phyloP scores from a whole-genome alignment of 495 filamentous ascomycete species.

The Parachaetomium inaequale region DNA sequence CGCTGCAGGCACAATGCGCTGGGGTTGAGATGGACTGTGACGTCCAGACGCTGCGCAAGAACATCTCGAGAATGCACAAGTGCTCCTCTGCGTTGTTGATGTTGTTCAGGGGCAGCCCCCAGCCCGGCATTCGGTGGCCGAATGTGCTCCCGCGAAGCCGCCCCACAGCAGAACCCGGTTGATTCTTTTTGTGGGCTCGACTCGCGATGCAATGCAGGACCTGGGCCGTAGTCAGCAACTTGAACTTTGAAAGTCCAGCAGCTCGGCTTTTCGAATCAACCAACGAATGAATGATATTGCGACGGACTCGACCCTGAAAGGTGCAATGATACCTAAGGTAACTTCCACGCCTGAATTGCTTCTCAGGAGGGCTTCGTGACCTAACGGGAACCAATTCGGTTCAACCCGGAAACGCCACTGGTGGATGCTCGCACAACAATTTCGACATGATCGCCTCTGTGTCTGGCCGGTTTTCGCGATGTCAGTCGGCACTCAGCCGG shows the following conservation, averaged over 20 bases:
- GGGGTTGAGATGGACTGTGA: background rate
- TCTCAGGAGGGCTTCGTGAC: background rate
- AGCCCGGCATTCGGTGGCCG: too few relatives aligned
- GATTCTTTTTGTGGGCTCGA: too few relatives aligned
- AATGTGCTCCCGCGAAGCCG: too few relatives aligned
- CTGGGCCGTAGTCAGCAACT: too few relatives aligned
- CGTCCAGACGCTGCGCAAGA: background rate
- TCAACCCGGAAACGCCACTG: constrained; percentile 3
- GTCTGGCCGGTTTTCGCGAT: background rate
- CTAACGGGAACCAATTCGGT: background rate
- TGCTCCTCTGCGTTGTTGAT: background rate
- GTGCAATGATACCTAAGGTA: background rate
- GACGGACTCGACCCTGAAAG: too few relatives aligned
- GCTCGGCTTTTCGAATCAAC: too few relatives aligned
- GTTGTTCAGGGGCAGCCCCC: background rate
- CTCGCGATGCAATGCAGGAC: too few relatives aligned
- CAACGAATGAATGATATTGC: too few relatives aligned
- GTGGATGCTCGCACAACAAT: constrained; percentile 9
- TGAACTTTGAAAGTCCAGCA: too few relatives aligned
- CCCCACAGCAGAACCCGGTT: too few relatives aligned
- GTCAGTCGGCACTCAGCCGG: constrained; percentile 8
- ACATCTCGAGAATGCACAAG: background rate
- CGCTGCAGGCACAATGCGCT: background rate
- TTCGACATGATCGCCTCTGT: background rate
- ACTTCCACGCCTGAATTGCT: background rate